A percentile compares a stretch with the other conserved stretches of the same genome.
These are phyloP conservation scores for Byssothecium circinans DNA, from an alignment of 2,329 filamentous ascomycete species.

Conservation along the genomic window DNA sequence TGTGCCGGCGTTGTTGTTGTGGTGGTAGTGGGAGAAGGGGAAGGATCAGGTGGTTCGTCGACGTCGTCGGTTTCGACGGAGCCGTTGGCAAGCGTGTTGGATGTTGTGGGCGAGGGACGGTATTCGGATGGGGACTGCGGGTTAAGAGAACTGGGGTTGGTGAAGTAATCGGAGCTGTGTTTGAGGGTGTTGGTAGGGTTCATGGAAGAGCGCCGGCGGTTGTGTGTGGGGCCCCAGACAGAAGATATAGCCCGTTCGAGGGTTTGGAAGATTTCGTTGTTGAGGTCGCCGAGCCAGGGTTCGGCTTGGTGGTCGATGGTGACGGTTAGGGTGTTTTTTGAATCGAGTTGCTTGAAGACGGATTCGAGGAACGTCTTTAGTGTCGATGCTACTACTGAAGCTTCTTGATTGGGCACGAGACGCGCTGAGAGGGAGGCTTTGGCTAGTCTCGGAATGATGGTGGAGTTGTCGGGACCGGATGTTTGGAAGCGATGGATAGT, in stretches of 20 bases:
- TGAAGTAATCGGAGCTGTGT: conserved; percentile 8
- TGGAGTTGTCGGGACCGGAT: conserved; percentile 83
- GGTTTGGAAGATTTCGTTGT: conserved; percentile 86
- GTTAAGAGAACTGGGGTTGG: conserved; percentile 1
- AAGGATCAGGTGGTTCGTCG: not conserved
- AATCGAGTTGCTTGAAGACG: conserved; percentile 74
- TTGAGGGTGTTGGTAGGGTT: conserved; percentile 11
- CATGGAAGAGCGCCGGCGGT: conserved; percentile 18
- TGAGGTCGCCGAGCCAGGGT: conserved; percentile 91
- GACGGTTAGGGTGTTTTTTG: conserved; percentile 77
- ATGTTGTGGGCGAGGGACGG: conserved; percentile 50
- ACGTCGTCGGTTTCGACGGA: conserved; percentile 20
- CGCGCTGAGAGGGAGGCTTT: conserved; percentile 87
- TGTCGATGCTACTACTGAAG: conserved; percentile 70
- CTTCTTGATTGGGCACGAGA: conserved; percentile 89
- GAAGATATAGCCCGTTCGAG: conserved; percentile 82
- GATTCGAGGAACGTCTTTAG: conserved; percentile 68
- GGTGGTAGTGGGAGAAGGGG: conserved; percentile 7
- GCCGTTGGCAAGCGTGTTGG: conserved; percentile 54
- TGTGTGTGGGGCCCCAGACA: conserved; percentile 69
- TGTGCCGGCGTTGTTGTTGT: not conserved
- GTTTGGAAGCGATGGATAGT: conserved; percentile 93
- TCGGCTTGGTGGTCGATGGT: conserved; percentile 92
- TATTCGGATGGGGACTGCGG: conserved; percentile 15
- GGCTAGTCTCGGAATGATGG: conserved; percentile 86